Conservation (phyloP, 306 rosid species). For the Sindora glabra region DNA sequence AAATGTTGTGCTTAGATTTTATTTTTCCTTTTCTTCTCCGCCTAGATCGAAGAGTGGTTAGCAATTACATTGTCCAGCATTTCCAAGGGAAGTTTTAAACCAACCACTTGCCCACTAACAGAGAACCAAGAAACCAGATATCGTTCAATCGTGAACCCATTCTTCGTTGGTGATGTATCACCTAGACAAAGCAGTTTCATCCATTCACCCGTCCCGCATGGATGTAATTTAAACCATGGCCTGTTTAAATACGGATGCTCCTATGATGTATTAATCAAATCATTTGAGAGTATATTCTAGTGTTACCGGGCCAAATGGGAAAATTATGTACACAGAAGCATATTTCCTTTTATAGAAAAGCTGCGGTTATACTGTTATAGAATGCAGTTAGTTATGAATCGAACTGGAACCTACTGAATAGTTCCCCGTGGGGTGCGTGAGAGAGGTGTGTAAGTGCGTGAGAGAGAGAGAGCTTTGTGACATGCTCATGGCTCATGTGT, state of each 20-base stretch:
- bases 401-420: not conserved
- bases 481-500: no score
- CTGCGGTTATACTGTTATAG: not conserved
- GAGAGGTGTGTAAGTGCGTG: no score
- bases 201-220: slow-evolving; percentile 89
- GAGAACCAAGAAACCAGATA: slow-evolving; percentile 77
- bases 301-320: not conserved
- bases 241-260: slow-evolving; percentile 84
- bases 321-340: no score
- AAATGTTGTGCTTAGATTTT: no score
- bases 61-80: slow-evolving; percentile 25
- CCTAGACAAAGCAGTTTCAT: slow-evolving; percentile 60
- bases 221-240: slow-evolving; percentile 90
- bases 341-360: not conserved
- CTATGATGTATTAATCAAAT: slow-evolving; percentile 24
- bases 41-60: not conserved
- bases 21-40: no score
- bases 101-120: slow-evolving; percentile 74
- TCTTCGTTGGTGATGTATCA: slow-evolving; percentile 25
- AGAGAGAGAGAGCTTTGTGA: no score
- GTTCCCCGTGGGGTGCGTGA: no score
- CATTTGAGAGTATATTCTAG: not conserved
- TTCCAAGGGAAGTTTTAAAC: slow-evolving; percentile 50
- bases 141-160: slow-evolving; percentile 26
- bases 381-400: not conserved